These are phyloP conservation scores for Penstemon davidsonii DNA, from an alignment of 257 asterid species.

Conservation along the genomic window DNA sequence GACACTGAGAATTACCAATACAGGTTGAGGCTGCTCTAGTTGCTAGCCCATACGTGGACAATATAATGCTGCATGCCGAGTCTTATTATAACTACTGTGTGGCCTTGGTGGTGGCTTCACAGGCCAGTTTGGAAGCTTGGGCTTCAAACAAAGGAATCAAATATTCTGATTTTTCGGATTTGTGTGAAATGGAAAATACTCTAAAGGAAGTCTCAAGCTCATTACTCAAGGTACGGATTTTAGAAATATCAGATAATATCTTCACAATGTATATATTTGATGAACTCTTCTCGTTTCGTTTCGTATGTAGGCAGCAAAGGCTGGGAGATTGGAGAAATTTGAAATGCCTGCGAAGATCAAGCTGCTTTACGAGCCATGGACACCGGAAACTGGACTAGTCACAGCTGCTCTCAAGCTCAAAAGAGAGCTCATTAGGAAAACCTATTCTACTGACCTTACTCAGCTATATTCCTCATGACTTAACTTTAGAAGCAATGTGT, in stretches of 20 bases:
- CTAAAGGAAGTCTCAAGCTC: constrained; percentile 75
- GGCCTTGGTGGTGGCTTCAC: constrained; percentile 87
- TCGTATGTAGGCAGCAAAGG: constrained; percentile 68
- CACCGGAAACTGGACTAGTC: constrained; percentile 91
- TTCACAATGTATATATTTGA: background rate
- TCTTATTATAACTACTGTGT: constrained; percentile 83
- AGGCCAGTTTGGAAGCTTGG: constrained; percentile 74
- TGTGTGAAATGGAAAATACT: constrained; percentile 68
- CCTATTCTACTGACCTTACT: constrained; percentile 67
- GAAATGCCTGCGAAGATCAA: constrained; percentile 85
- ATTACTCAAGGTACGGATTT: constrained; percentile 60
- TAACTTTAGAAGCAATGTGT: too few relatives aligned
- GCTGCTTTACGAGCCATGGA: constrained; percentile 81
- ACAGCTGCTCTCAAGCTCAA: constrained; percentile 91
- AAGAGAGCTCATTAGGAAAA: constrained; percentile 77
- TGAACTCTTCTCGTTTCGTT: background rate
- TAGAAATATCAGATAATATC: background rate
- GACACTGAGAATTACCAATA: constrained; percentile 21
- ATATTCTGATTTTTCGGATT: constrained; percentile 60
- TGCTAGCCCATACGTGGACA: constrained; percentile 72
- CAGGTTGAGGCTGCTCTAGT: constrained; percentile 88
- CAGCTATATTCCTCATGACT: constrained; percentile 58
- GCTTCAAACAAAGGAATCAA: constrained; percentile 61
- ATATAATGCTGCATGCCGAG: constrained; percentile 87
- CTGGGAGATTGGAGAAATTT: constrained; percentile 75